Evolutionary conservation across 805 yeast species (phyloP).

Genomic region (Cyberlindnera xishuangbannaensis): DNA sequence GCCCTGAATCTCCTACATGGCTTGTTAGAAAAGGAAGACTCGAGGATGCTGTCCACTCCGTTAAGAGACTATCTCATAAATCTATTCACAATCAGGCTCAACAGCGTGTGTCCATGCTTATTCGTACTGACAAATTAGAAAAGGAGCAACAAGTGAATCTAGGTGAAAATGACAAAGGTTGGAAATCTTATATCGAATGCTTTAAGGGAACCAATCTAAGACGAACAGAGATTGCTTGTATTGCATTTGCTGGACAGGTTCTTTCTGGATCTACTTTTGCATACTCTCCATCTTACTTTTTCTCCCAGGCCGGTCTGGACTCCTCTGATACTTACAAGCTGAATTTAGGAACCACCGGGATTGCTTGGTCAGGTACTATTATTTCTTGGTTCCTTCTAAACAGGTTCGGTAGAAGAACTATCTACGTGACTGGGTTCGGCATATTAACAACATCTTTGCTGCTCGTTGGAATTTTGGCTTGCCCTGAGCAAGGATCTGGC

Average conservation of each 20-base stretch:
- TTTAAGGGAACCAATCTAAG: constrained; percentile 38
- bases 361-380: constrained; percentile 29
- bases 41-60: constrained; percentile 36
- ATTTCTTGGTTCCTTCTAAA: constrained; percentile 29
- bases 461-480: constrained; percentile 14
- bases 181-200: constrained; percentile 33
- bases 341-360: constrained; percentile 29
- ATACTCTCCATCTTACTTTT: constrained; percentile 42
- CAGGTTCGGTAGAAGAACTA: constrained; percentile 27
- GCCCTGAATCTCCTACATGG: constrained; percentile 61
- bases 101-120: constrained; percentile 17
- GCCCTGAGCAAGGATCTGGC: constrained; percentile 12
- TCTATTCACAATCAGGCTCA: constrained; percentile 16
- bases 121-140: constrained; percentile 17
- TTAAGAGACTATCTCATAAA: constrained; percentile 21
- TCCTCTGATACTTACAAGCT: constrained; percentile 27
- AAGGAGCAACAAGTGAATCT: constrained; percentile 7
- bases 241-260: constrained; percentile 37
- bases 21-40: constrained; percentile 36
- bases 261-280: constrained; percentile 44
- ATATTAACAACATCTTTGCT: constrained; percentile 17
- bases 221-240: constrained; percentile 36
- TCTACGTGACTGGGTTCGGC: constrained; percentile 25
- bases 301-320: constrained; percentile 41
- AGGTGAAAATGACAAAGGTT: constrained; percentile 9